Evolutionary conservation across 208 protist species (phyloP).

Genomic region (Trypanosoma cruzi): DNA sequence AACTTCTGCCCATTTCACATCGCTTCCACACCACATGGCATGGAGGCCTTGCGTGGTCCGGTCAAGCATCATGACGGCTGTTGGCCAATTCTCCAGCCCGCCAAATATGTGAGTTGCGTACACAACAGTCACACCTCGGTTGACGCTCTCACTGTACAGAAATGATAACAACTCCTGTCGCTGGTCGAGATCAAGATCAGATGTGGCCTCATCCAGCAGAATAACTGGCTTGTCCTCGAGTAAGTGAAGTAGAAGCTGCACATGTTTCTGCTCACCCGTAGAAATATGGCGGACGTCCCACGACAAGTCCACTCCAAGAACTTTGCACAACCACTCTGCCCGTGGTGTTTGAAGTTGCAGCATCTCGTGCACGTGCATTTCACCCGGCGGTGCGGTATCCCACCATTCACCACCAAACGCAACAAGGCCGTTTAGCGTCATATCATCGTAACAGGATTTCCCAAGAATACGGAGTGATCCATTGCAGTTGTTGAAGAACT

Average conservation of each 20-base stretch:
- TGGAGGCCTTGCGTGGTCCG: slow-evolving; percentile 48
- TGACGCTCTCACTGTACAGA: slow-evolving; percentile 78
- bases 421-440: slow-evolving; percentile 57
- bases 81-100: slow-evolving; percentile 86
- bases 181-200: slow-evolving; percentile 91
- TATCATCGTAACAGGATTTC: slow-evolving; percentile 72
- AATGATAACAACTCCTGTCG: slow-evolving; percentile 83
- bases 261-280: slow-evolving; percentile 84
- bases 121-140: slow-evolving; percentile 80
- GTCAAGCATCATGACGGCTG: slow-evolving; percentile 68
- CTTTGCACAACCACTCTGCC: slow-evolving; percentile 38
- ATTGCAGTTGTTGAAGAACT: slow-evolving; percentile 67
- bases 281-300: slow-evolving; percentile 90
- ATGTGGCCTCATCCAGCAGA: slow-evolving; percentile 91
- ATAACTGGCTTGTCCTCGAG: slow-evolving; percentile 68
- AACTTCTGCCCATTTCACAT: slow-evolving; percentile 33
- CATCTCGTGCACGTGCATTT: slow-evolving; percentile 77
- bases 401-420: slow-evolving; percentile 84
- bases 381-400: slow-evolving; percentile 53
- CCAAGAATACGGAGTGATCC: slow-evolving; percentile 66
- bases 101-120: slow-evolving; percentile 95
- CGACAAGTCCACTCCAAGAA: slow-evolving; percentile 76
- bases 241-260: slow-evolving; percentile 86
- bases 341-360: slow-evolving; percentile 50
- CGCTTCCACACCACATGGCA: slow-evolving; percentile 34